Percentiles rank a stretch among this genome's conserved stretches.
Evolutionary conservation across 2,329 filamentous ascomycete species (phyloP).

Genomic region (Aureobasidium sp.): DNA sequence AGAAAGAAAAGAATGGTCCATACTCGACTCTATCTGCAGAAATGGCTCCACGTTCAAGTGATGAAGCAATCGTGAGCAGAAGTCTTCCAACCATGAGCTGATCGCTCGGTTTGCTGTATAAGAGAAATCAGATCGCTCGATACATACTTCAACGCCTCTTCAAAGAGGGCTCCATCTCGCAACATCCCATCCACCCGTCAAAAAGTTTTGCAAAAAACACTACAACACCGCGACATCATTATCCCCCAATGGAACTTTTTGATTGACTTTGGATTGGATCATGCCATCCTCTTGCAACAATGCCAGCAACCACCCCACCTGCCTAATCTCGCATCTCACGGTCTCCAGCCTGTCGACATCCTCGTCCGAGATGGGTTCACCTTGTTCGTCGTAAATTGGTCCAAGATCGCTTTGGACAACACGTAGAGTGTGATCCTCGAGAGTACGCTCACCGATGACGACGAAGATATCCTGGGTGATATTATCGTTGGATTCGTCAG

Average conservation of each 20-base stretch:
- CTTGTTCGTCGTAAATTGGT: background rate
- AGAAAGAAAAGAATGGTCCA: no score
- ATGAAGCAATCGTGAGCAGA: no score
- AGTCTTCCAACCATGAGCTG: no score
- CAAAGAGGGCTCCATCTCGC: no score
- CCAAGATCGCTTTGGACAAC: background rate
- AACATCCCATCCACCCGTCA: no score
- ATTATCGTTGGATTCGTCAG: background rate
- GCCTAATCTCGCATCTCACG: background rate
- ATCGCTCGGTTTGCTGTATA: no score
- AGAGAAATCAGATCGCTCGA: no score
- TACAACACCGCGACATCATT: no score
- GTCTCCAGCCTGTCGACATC: background rate
- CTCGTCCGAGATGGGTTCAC: background rate
- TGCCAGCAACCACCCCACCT: background rate
- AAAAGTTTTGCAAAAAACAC: no score
- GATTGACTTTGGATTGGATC: background rate
- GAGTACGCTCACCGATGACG: background rate
- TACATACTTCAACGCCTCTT: no score
- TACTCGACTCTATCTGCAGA: no score
- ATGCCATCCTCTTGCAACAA: background rate
- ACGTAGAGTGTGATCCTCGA: background rate
- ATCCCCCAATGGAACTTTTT: background rate
- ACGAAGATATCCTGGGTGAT: background rate
- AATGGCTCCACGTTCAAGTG: no score